Conservation (phyloP, 2,329 filamentous ascomycete species). For the Colletotrichum melonis region DNA sequence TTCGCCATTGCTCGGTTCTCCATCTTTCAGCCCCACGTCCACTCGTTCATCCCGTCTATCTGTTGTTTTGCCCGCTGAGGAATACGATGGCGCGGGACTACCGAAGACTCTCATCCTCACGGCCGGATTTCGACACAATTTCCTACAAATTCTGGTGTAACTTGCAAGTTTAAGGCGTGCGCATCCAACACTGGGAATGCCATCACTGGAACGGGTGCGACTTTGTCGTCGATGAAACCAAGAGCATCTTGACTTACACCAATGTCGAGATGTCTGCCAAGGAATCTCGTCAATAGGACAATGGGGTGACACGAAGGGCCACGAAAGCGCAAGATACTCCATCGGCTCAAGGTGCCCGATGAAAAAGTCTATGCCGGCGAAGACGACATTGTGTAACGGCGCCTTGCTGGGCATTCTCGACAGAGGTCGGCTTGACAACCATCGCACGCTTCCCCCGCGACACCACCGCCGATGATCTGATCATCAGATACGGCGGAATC, state of each 20-base stretch:
- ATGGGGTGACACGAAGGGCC: background rate
- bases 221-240: background rate
- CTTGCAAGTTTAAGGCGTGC: background rate
- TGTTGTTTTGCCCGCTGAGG: background rate
- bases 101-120: background rate
- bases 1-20: background rate
- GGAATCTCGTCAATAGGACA: background rate
- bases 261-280: background rate
- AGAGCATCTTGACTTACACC: background rate
- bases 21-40: background rate
- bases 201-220: background rate
- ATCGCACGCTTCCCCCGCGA: background rate
- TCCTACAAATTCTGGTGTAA: background rate
- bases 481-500: slow-evolving; percentile 3
- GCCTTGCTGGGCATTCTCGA: background rate
- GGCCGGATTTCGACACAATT: background rate
- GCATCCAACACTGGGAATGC: background rate
- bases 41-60: slow-evolving; percentile 4
- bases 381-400: background rate
- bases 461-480: background rate
- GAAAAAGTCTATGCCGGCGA: background rate
- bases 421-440: slow-evolving; percentile 5
- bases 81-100: background rate
- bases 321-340: no score
- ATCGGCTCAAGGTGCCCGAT: no score